A percentile compares a stretch with the other conserved stretches of the same genome.
Evolutionary conservation across 2,329 filamentous ascomycete species (phyloP).

Genomic region (Orbilia javanica): DNA sequence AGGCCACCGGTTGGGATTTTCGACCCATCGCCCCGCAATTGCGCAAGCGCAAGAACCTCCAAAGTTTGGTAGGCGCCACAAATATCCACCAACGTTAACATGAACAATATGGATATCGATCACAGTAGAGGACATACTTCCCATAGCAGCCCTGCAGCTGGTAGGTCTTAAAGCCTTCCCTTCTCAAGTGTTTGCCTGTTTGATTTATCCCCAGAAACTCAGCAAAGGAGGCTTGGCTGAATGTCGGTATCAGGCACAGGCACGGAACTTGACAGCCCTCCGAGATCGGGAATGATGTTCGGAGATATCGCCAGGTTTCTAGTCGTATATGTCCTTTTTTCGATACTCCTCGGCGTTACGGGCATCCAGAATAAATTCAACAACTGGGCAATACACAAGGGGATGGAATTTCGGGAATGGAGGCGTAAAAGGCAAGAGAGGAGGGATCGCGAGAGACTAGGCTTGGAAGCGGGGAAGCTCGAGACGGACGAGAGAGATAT

Average conservation of each 20-base stretch:
- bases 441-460: not conserved
- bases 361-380: not conserved
- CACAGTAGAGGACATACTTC: too few species aligned
- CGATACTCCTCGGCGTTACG: not conserved
- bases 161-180: too few species aligned
- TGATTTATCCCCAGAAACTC: not conserved
- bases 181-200: not conserved
- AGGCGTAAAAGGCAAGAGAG: not conserved
- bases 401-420: not conserved
- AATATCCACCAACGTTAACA: too few species aligned
- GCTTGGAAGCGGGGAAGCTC: not conserved
- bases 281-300: not conserved
- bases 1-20: too few species aligned
- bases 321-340: not conserved
- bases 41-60: too few species aligned
- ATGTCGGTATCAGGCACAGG: not conserved
- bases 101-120: too few species aligned
- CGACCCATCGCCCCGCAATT: too few species aligned
- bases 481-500: too few species aligned
- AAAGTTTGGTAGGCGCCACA: too few species aligned
- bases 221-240: not conserved
- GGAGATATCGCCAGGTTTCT: not conserved
- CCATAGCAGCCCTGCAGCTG: too few species aligned
- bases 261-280: not conserved
- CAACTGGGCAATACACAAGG: not conserved